phyloP scores from a whole-genome alignment of 176 grass and related monocot genomes.

The Pharus latifolius region DNA sequence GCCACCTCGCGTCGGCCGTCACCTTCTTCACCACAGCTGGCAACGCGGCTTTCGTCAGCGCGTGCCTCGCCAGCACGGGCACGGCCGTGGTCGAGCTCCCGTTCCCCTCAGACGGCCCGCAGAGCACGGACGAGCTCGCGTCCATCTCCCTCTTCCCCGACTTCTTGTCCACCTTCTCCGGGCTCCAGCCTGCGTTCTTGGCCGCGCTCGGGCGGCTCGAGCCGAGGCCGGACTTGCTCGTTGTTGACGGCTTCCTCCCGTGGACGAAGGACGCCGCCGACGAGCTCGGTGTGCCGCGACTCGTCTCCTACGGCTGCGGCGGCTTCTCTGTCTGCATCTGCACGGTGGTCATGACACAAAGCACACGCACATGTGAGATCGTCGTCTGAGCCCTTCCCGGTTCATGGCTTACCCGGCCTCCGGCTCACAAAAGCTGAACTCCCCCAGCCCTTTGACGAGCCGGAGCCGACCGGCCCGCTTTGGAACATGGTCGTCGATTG shows the following conservation, averaged over 20 bases:
- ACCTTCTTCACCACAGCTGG: conserved; percentile 42
- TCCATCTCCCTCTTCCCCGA: conserved; percentile 1
- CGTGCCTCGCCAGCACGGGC: neutral
- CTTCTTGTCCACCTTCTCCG: neutral
- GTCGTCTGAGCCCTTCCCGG: conserved; percentile 20
- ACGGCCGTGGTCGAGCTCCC: conserved; percentile 32
- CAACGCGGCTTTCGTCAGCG: conserved; percentile 36
- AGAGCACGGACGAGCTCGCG: conserved; percentile 30
- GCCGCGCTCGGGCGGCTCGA: neutral
- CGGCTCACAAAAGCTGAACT: conserved; percentile 28
- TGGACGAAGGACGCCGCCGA: conserved; percentile 32
- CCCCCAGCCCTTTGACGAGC: conserved; percentile 26
- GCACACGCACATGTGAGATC: conserved; percentile 23
- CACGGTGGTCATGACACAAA: neutral
- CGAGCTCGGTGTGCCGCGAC: conserved; percentile 20
- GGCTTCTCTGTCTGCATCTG: neutral
- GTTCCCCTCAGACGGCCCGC: conserved; percentile 13
- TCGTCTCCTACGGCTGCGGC: conserved; percentile 22
- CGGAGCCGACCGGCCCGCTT: conserved; percentile 18
- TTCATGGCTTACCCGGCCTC: conserved; percentile 14
- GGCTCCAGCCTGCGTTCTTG: conserved; percentile 12
- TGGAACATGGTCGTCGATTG: conserved; percentile 14
- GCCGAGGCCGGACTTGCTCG: conserved; percentile 29
- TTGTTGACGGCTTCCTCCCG: conserved; percentile 33
- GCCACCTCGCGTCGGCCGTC: conserved; percentile 20